Conservation (phyloP, 306 rosid species). For the Fragaria vesca region DNA sequence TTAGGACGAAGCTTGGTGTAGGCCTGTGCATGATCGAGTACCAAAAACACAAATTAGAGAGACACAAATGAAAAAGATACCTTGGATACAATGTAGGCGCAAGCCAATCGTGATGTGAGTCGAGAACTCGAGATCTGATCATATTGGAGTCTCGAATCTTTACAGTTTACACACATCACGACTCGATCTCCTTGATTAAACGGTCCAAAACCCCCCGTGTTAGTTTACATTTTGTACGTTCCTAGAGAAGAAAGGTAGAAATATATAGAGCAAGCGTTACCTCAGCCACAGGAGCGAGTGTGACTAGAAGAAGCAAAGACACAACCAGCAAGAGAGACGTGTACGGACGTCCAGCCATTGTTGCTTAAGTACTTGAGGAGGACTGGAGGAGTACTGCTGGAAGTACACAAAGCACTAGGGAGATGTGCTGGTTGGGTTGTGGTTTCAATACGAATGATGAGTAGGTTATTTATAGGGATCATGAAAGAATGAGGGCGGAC, state of each 20-base stretch:
- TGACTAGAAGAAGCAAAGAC: constrained; percentile 56
- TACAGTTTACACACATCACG: neutral
- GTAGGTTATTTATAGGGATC: constrained; percentile 41
- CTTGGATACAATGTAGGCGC: neutral
- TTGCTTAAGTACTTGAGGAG: neutral
- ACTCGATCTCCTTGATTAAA: neutral
- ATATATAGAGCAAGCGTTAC: constrained; percentile 18
- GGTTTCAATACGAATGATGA: constrained; percentile 4
- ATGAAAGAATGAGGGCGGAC: neutral
- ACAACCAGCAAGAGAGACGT: constrained; percentile 36
- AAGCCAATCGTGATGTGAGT: neutral
- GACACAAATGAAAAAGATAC: too few species aligned
- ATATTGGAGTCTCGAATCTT: too few species aligned
- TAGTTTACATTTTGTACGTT: neutral
- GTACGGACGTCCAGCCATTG: constrained; percentile 46
- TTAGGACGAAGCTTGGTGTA: constrained; percentile 49
- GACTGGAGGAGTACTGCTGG: neutral
- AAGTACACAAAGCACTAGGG: neutral
- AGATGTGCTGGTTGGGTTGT: neutral
- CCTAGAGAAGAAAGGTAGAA: neutral
- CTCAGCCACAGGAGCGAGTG: constrained; percentile 57
- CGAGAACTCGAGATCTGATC: neutral
- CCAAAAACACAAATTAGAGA: neutral
- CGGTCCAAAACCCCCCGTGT: neutral
- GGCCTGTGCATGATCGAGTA: constrained; percentile 36